Evolutionary conservation across 192 early-diverging fungal genomes (phyloP), one percentile per base, ranked within the genome.

Genomic region (Backusella mclennaniae): DNA sequence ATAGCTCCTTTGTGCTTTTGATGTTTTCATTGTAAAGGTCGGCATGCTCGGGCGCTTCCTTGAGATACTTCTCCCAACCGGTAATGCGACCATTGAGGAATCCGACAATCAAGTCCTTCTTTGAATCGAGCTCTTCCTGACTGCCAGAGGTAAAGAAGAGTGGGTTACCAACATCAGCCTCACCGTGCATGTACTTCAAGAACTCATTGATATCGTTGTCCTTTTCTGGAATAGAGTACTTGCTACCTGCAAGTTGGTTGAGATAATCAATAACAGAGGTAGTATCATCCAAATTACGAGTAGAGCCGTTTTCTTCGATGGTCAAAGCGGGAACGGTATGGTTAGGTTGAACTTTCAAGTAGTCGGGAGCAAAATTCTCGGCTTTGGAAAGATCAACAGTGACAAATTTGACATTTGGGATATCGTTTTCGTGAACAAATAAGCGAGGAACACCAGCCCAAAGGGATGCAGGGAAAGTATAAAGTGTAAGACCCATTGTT

Each of bases 401-500:
- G 38, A 77, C 53, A 19, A 53, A 21, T 41, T 79, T 33, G 36
- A 79, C 35, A 26, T 46, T 35, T 3, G 49, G 35, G 21, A 76
- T 8, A n/a, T 52, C 26, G 8, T 66, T 69, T 44, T 79, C 53
- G 23, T 53, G 14, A 42, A 79, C 31, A 33, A 66, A 26, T 17
- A 76, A 49, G 19, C 74, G 77, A 70, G 75, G 75, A 9, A 21
- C 76, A 31, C 41, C 67, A 5, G 74, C 77, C 74, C 74, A 75
- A 41, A 76, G 49, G 26, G 76, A 79, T 21, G 36, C 26, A 29
- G 38, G 35, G 31, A 77, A 77, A 66, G 69, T 59, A 46, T 77
- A 77, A 38, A 77, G 76, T 38, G 68, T 69, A 38, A 69, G 38
- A 11, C 56, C 9, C 56, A 63, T 63, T 63, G 26, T 63, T 63